Conservation (phyloP, 768 basidiomycete species). For the Lepiota venenata region DNA sequence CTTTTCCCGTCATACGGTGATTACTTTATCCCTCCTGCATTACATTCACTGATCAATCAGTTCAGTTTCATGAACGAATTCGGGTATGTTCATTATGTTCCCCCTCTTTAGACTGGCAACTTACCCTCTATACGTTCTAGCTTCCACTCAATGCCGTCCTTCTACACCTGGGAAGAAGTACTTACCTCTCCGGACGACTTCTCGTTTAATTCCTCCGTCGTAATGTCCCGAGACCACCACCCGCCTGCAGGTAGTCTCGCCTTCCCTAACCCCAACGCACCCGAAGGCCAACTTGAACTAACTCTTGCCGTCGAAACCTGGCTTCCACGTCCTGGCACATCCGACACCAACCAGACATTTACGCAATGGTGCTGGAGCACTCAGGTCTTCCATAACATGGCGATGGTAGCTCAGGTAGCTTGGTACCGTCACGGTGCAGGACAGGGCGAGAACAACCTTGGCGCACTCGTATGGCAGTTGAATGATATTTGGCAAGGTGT, state of each 20-base stretch:
- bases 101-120: not conserved
- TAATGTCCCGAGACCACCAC: constrained; percentile 54
- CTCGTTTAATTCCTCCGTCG: constrained; percentile 54
- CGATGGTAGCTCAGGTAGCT: constrained; percentile 55
- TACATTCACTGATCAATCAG: not conserved
- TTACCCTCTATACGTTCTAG: constrained; percentile 20
- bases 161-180: constrained; percentile 60
- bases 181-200: constrained; percentile 47
- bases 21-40: constrained; percentile 2
- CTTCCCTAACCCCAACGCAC: constrained; percentile 55
- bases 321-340: constrained; percentile 48
- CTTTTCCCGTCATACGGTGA: constrained; percentile 46
- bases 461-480: constrained; percentile 56
- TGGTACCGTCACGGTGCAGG: constrained; percentile 62
- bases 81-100: constrained; percentile 31
- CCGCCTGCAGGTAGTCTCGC: constrained; percentile 47
- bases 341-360: constrained; percentile 53
- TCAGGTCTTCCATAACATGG: constrained; percentile 57
- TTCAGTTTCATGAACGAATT: constrained; percentile 57
- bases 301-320: constrained; percentile 47
- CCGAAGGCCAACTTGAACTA: constrained; percentile 52
- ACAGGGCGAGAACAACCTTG: constrained; percentile 54
- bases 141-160: constrained; percentile 62
- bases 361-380: constrained; percentile 65
- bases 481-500: constrained; percentile 62